phyloP scores from a whole-genome alignment of 371 early-diverging fungal species.

The Mucor indicus region DNA sequence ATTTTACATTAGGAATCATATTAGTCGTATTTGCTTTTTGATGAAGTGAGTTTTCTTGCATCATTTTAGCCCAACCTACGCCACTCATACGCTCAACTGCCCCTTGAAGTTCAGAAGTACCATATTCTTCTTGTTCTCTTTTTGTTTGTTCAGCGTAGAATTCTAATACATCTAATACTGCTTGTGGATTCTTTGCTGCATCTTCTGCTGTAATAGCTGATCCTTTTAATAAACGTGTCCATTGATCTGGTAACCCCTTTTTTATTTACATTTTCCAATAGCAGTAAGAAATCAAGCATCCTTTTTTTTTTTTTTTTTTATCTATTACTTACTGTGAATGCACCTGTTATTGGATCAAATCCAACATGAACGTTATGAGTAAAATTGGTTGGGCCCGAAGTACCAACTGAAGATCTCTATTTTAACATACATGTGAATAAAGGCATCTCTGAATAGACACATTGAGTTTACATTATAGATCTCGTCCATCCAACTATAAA shows the following conservation, averaged over 20 bases:
- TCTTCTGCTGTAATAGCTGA: slow-evolving; percentile 95
- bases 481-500: slow-evolving; percentile 96
- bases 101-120: slow-evolving; percentile 27
- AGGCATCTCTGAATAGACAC: too few relatives aligned
- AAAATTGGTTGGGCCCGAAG: slow-evolving; percentile 91
- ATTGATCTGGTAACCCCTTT: slow-evolving; percentile 90
- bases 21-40: background rate
- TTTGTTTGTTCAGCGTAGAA: slow-evolving; percentile 88
- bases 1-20: slow-evolving; percentile 11
- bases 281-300: background rate
- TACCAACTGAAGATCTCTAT: slow-evolving; percentile 80
- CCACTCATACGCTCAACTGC: slow-evolving; percentile 29
- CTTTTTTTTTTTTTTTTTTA: too few relatives aligned
- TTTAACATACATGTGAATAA: too few relatives aligned
- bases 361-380: slow-evolving; percentile 94
- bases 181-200: slow-evolving; percentile 94
- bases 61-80: slow-evolving; percentile 26
- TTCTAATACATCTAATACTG: slow-evolving; percentile 94
- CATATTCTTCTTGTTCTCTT: slow-evolving; percentile 52
- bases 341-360: slow-evolving; percentile 88
- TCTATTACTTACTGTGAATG: slow-evolving; percentile 77
- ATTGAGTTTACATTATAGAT: slow-evolving; percentile 81
- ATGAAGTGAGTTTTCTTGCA: slow-evolving; percentile 18
- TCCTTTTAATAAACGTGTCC: slow-evolving; percentile 85
- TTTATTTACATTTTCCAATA: background rate